Evolutionary conservation across 768 basidiomycete genomes (phyloP).

Genomic region (Leccinum aurantiacum): DNA sequence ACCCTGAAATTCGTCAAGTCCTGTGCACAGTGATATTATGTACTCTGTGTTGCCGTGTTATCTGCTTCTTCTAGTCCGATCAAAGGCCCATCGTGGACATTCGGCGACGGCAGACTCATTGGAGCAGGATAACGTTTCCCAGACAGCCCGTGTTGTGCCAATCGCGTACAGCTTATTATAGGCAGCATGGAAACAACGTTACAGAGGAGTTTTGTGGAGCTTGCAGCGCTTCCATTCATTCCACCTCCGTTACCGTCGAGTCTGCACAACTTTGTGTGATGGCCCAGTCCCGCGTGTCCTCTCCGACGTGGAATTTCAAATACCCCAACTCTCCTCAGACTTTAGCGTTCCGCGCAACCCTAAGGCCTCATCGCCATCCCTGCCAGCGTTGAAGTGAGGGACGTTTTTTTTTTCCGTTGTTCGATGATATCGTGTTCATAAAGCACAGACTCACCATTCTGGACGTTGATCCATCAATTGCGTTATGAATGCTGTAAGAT

Average conservation of each 20-base stretch:
- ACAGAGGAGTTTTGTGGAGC: constrained; percentile 21
- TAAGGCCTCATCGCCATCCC: background rate
- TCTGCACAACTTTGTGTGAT: constrained; percentile 13
- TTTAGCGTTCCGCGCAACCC: background rate
- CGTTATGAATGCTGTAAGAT: constrained; percentile 14
- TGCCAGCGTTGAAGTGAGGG: background rate
- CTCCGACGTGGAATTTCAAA: constrained; percentile 34
- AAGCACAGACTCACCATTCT: background rate
- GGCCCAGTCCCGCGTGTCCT: constrained; percentile 12
- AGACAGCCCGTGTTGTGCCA: constrained; percentile 15
- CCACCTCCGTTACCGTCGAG: constrained; percentile 3
- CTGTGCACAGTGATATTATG: constrained; percentile 33
- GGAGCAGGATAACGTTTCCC: constrained; percentile 21
- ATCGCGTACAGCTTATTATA: constrained; percentile 1
- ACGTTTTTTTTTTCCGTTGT: background rate
- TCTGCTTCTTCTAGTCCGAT: constrained; percentile 27
- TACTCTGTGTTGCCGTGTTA: constrained; percentile 20
- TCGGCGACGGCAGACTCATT: constrained; percentile 8
- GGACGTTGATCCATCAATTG: background rate
- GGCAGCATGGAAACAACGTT: constrained; percentile 28
- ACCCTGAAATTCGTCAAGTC: constrained; percentile 31
- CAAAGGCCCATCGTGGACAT: constrained; percentile 14
- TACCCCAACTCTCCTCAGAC: constrained; percentile 23
- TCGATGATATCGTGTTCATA: background rate
- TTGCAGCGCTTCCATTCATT: constrained; percentile 4